Base-by-base conservation (phyloP, 495 filamentous ascomycete genomes). In the Aspergillus panamensis region DNA sequence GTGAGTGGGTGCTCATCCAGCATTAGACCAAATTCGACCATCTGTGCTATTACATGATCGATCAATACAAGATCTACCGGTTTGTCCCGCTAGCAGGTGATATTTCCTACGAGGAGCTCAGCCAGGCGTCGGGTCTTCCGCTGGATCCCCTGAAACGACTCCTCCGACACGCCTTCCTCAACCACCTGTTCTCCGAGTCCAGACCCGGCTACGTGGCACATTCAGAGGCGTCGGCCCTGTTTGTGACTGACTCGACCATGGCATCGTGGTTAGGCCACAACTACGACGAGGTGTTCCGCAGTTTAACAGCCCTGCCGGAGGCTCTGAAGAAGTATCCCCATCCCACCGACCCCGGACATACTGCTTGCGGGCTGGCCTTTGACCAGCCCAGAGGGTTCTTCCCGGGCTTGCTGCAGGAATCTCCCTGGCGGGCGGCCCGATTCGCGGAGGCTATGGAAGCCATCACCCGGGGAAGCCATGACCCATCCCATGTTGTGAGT, bases 241-340 rank as follows among this genome's bases (percentile, higher is more conserved):
- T 52, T 1, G 50, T 40, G 30, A 52, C 50, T 8, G 16, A 52
- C 6, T n/a, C 32, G 13, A 17, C 14, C 2, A 40, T 52, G 50
- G 50, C 50, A 14, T 39, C 32, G 2, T 52, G 50, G 50, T 16
- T 52, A 1, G 50, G 50, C 32, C 50, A 52, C 17, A 52, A 52
- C n/a, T 52, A 52, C 35, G 50, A 52, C 8, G 50, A 52, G 50
- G 50, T 52, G 6, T 52, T 52, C 17, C 50, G 50, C 3, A 52
- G 50, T 52, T 10, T 52, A 20, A 10, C 32, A 6, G 7, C n/a
- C 19, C 32, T 52, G 12, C 19, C 32, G 6, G 31, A 39, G 19
- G 50, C 17, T 17, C 16, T 40, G 19, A 14, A 40, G 35, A 39
- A 33, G 32, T 39, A 19, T 13, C 32, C n/a, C 6, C 8, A 25